These are phyloP conservation scores for Hyaloscypha variabilis DNA, from an alignment of 495 filamentous ascomycete species.

Conservation along the genomic window DNA sequence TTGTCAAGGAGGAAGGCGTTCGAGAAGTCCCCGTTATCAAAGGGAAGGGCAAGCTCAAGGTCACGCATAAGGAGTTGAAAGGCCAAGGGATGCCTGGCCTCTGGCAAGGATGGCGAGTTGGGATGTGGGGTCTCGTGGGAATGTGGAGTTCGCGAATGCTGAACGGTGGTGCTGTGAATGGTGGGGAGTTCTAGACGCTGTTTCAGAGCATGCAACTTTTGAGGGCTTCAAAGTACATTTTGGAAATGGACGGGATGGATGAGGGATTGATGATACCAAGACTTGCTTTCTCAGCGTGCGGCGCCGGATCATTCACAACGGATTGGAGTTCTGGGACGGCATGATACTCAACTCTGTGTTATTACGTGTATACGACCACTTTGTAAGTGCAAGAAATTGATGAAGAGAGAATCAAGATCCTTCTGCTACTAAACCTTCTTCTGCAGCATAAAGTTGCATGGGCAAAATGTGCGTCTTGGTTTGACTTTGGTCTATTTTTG, in stretches of 20 bases:
- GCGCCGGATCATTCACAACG: neutral
- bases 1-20: conserved; percentile 81
- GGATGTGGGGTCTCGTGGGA: conserved; percentile 89
- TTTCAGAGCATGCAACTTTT: neutral
- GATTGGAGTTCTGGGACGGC: neutral
- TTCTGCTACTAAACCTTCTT: neutral
- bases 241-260: neutral
- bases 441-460: neutral
- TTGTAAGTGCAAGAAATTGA: neutral
- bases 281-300: conserved; percentile 2
- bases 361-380: conserved; percentile 9
- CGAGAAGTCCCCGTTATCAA: conserved; percentile 26
- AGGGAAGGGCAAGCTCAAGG: conserved; percentile 39
- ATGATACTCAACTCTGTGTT: conserved; percentile 22
- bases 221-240: neutral
- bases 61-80: conserved; percentile 49
- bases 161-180: conserved; percentile 12
- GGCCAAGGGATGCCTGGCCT: conserved; percentile 85
- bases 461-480: neutral
- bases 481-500: too few relatives aligned
- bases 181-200: conserved; percentile 16
- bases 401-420: neutral
- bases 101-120: conserved; percentile 92
- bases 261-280: conserved; percentile 18
- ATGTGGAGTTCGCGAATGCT: conserved; percentile 18